These are phyloP conservation scores for Colletotrichum plurivorum DNA, from an alignment of 2,329 filamentous ascomycete genomes.

Conservation along the genomic window DNA sequence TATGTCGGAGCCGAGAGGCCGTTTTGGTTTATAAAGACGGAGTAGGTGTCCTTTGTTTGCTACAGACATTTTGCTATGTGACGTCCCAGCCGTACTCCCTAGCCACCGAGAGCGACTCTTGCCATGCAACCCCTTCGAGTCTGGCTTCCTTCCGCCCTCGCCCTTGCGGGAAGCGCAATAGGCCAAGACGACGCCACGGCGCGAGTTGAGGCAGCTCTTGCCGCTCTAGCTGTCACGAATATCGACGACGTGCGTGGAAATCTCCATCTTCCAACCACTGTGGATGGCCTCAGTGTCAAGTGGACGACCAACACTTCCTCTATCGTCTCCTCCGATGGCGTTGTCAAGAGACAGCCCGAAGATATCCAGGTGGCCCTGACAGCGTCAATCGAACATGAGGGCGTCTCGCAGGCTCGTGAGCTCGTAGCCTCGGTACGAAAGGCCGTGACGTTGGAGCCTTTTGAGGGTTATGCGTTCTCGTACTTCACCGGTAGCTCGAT, in stretches of 20 bases:
- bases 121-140: conserved; percentile 25
- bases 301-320: conserved; percentile 53
- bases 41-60: not conserved
- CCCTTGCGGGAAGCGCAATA: conserved; percentile 23
- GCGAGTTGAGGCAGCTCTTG: conserved; percentile 40
- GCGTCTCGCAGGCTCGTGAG: conserved; percentile 45
- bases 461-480: conserved; percentile 64
- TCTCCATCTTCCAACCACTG: conserved; percentile 50
- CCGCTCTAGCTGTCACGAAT: conserved; percentile 48
- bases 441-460: conserved; percentile 49
- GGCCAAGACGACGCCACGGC: conserved; percentile 18
- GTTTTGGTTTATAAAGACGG: conserved; percentile 12
- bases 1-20: conserved; percentile 1
- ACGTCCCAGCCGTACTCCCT: not conserved
- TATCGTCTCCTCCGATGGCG: conserved; percentile 52
- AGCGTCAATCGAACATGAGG: conserved; percentile 48
- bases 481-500: conserved; percentile 64
- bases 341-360: conserved; percentile 50
- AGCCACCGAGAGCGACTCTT: not conserved
- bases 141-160: conserved; percentile 28
- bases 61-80: not conserved
- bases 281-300: conserved; percentile 49
- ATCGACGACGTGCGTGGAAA: conserved; percentile 56
- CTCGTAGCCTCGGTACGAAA: conserved; percentile 53
- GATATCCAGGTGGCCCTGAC: conserved; percentile 51